phyloP scores from a whole-genome alignment of 2,329 filamentous ascomycete genomes.

The Trichoderma citrinoviride region DNA sequence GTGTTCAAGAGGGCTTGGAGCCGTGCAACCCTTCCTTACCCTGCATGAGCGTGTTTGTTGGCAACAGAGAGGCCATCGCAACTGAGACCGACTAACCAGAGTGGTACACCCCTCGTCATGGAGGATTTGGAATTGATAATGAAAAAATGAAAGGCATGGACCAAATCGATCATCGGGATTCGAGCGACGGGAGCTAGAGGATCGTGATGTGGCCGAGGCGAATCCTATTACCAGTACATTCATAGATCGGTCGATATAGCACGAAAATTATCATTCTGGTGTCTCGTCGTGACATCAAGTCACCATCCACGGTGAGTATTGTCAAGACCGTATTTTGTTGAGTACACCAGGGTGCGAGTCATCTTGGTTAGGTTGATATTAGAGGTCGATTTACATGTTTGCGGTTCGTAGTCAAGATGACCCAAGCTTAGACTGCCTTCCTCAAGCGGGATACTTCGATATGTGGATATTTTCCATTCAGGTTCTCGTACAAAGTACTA shows the following conservation, averaged over 20 bases:
- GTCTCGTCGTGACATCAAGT: not conserved
- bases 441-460: not conserved
- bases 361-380: not conserved
- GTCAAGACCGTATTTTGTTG: not conserved
- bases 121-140: not conserved
- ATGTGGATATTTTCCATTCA: not conserved
- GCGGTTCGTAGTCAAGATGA: not conserved
- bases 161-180: constrained; percentile 1
- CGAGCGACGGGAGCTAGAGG: not conserved
- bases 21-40: not conserved
- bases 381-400: not conserved
- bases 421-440: not conserved
- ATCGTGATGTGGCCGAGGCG: not conserved
- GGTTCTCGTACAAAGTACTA: not conserved
- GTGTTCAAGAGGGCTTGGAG: not conserved
- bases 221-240: not conserved
- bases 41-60: not conserved
- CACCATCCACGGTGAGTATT: not conserved
- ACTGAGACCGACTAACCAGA: not conserved
- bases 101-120: not conserved
- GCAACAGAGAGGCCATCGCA: not conserved
- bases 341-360: not conserved
- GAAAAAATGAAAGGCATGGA: not conserved
- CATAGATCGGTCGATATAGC: not conserved
- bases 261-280: not conserved